These are phyloP conservation scores for Ilex paraguariensis DNA, from an alignment of 305 asterid species.

Conservation along the genomic window DNA sequence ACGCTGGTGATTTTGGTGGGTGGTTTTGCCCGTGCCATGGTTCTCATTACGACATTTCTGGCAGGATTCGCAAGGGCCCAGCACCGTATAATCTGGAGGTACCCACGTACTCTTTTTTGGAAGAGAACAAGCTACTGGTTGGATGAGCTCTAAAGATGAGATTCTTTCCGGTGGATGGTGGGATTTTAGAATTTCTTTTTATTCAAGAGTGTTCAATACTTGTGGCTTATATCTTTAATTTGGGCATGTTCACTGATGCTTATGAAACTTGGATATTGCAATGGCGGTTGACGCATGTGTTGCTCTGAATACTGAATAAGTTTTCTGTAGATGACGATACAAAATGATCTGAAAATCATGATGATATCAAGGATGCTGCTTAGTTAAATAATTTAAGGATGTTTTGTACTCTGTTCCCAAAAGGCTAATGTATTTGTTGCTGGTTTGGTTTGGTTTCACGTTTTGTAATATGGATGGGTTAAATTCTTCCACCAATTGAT, in stretches of 20 bases:
- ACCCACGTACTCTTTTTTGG: constrained; percentile 26
- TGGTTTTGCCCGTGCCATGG: constrained; percentile 41
- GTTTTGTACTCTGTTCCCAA: too few relatives aligned
- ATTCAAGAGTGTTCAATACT: not conserved
- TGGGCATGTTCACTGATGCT: not conserved
- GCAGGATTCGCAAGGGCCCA: constrained; percentile 29
- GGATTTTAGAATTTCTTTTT: not conserved
- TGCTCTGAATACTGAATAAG: not conserved
- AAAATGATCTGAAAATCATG: too few relatives aligned
- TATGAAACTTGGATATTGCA: not conserved
- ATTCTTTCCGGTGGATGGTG: not conserved
- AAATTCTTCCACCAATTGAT: too few relatives aligned
- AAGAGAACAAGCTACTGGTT: constrained; percentile 23
- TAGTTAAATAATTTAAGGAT: too few relatives aligned
- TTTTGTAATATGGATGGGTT: too few relatives aligned
- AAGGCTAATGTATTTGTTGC: too few relatives aligned
- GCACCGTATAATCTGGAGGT: constrained; percentile 31
- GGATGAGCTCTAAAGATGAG: constrained; percentile 8
- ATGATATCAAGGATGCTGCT: too few relatives aligned
- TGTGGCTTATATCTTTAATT: not conserved
- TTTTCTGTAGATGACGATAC: not conserved
- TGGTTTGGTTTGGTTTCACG: too few relatives aligned
- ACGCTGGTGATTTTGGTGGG: constrained; percentile 36
- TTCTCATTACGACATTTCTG: constrained; percentile 33
- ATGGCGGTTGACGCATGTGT: not conserved